Evolutionary conservation across 1,284 basidiomycete species (phyloP).

Genomic region (Rhodotorula sp.): DNA sequence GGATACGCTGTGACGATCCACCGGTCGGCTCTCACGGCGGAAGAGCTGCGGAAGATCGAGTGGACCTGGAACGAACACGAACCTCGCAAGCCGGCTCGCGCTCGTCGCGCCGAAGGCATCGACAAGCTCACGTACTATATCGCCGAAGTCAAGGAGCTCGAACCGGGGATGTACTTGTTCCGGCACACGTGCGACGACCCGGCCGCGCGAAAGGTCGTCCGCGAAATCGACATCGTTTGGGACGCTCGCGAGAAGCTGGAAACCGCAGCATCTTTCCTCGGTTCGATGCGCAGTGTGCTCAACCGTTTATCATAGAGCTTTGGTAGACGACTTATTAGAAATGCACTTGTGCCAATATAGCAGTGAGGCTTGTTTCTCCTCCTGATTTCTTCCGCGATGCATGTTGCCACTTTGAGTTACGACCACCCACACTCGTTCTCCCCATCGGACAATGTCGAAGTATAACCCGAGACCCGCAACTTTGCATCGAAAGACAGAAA

Average conservation of each 20-base stretch:
- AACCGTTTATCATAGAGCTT: too few relatives aligned
- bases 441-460: too few relatives aligned
- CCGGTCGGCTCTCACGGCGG: slow-evolving; percentile 7
- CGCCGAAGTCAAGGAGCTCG: not conserved
- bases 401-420: too few relatives aligned
- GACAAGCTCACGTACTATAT: slow-evolving; percentile 33
- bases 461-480: too few relatives aligned
- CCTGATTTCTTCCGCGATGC: too few relatives aligned
- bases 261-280: not conserved
- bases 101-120: not conserved
- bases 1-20: slow-evolving; percentile 28
- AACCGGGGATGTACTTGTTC: slow-evolving; percentile 13
- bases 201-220: not conserved
- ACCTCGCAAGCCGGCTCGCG: slow-evolving; percentile 4
- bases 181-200: slow-evolving; percentile 22
- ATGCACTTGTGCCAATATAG: too few relatives aligned
- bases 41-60: slow-evolving; percentile 13
- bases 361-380: too few relatives aligned
- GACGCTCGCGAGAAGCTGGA: slow-evolving; percentile 4
- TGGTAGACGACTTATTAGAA: too few relatives aligned
- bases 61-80: slow-evolving; percentile 27
- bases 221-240: slow-evolving; percentile 19
- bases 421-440: too few relatives aligned
- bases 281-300: not conserved
- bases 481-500: too few relatives aligned